Evolutionary conservation across 1,284 basidiomycete species (phyloP), one percentile per base, ranked within the genome.

Genomic region (Papiliotrema fonsecae): DNA sequence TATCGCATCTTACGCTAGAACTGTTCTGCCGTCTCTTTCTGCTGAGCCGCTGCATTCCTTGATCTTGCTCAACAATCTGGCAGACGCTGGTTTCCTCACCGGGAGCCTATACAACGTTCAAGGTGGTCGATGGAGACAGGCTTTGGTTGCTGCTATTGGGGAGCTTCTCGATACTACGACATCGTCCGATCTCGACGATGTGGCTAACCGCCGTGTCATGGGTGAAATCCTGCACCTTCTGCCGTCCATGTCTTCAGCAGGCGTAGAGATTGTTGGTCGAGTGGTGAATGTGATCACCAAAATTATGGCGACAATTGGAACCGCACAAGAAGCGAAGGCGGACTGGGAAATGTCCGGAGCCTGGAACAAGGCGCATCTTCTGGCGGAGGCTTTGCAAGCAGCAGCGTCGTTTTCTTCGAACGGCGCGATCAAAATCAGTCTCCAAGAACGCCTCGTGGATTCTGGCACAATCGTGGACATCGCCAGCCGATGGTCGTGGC

Each of bases 401-500:
- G 64, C 1, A 45, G 32, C 38, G n/a, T 22, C 27, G 9, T 22
- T 47, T 50, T 27, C 16, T 38, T 19, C 45, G 39, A 24, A 16
- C 47, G 19, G 28, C 45, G 41, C 21, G 14, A 58, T 58, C 4
- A 54, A 59, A 18, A 47, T 55, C 18, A 48, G 50, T 10, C 38
- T 67, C 41, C 55, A 52, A 47, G 27, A 16, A 1, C 37, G 48
- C 24, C 45, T 64, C 11, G 34, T 51, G 41, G 47, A 65, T 11
- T 72, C 56, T 11, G 43, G 81, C 1, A 75, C 82, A 43, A 24
- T 84, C 3, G 56, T 52, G 0, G 42, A 61, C 24, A 73, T 81
- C 19, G 54, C 81, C 0, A 60, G 70, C 34, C 76, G 72, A 31
- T 89, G 85, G 85, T 76, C 77, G 79, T 83, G 45, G 79, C 80